Conservation (phyloP, 768 basidiomycete genomes). For the Fistulinella prunicolor region DNA sequence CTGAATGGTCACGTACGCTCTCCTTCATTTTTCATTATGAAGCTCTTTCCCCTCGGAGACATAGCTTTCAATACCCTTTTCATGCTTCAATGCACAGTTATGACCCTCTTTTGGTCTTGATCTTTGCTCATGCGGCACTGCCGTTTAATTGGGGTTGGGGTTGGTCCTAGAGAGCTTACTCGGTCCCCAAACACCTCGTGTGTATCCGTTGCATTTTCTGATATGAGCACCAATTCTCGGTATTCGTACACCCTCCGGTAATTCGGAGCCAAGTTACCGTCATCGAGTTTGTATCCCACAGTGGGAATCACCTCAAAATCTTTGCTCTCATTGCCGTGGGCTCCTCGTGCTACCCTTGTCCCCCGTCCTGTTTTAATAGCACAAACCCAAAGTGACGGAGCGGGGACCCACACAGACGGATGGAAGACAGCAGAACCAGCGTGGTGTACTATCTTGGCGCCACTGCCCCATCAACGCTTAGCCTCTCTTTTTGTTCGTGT, state of each 20-base stretch:
- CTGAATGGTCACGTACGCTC: conserved; percentile 4
- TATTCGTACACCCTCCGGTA: conserved; percentile 18
- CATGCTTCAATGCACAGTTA: conserved; percentile 6
- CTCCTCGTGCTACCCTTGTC: not conserved
- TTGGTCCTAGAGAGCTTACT: no score
- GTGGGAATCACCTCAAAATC: conserved; percentile 15
- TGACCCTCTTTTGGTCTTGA: conserved; percentile 5
- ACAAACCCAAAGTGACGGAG: not conserved
- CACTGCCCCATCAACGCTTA: not conserved
- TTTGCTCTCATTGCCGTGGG: conserved; percentile 1
- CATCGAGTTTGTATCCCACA: conserved; percentile 15
- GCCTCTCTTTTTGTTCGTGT: not conserved
- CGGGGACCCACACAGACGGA: not conserved
- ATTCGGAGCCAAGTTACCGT: conserved; percentile 7
- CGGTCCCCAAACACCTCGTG: conserved; percentile 1
- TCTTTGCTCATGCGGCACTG: conserved; percentile 1
- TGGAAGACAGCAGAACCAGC: not conserved
- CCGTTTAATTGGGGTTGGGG: no score
- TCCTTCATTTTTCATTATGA: not conserved
- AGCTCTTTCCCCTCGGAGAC: conserved; percentile 12
- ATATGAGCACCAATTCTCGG: not conserved
- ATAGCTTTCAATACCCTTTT: not conserved
- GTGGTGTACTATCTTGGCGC: not conserved
- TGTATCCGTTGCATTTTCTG: not conserved
- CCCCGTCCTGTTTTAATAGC: no score